phyloP scores from a whole-genome alignment of 2,329 filamentous ascomycete genomes.

The Neopestalotiopsis clavispora region DNA sequence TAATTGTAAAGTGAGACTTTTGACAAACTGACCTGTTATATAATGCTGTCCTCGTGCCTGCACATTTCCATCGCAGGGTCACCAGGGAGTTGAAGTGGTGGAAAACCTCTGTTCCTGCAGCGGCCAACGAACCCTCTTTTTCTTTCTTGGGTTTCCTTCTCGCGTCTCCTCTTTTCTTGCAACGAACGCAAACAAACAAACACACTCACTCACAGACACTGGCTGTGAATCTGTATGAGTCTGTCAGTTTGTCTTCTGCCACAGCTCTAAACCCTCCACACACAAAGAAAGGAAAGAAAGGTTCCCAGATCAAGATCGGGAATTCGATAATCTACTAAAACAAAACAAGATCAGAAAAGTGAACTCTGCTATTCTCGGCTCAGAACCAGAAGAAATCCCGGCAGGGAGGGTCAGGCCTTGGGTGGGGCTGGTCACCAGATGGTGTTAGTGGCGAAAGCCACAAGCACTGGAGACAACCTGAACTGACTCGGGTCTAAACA shows the following conservation, averaged over 20 bases:
- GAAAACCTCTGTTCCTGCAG: conserved; percentile 16
- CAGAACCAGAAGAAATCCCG: conserved; percentile 32
- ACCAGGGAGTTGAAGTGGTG: not conserved
- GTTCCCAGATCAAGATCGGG: conserved; percentile 10
- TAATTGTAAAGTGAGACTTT: not conserved
- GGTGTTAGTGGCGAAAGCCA: conserved; percentile 37
- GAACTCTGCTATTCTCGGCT: conserved; percentile 25
- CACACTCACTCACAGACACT: not conserved
- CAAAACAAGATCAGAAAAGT: conserved; percentile 26
- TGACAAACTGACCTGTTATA: conserved; percentile 9
- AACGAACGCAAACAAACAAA: not conserved
- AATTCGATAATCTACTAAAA: conserved; percentile 16
- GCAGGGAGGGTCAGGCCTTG: conserved; percentile 23
- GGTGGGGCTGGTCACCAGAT: conserved; percentile 36
- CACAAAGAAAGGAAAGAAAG: not conserved
- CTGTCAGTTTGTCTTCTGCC: conserved; percentile 1
- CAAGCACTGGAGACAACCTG: conserved; percentile 24
- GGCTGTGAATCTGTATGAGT: not conserved
- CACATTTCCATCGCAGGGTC: conserved; percentile 13
- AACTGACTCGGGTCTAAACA: conserved; percentile 34
- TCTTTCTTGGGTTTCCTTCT: not conserved
- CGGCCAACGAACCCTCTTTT: conserved; percentile 7
- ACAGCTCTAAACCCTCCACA: conserved; percentile 4
- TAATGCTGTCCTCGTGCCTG: conserved; percentile 10
- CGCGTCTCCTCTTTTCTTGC: not conserved